A percentile compares a stretch with the other conserved stretches of the same genome.
Conservation (phyloP, 148 eudicot genomes). For the Suaeda aralocaspica region DNA sequence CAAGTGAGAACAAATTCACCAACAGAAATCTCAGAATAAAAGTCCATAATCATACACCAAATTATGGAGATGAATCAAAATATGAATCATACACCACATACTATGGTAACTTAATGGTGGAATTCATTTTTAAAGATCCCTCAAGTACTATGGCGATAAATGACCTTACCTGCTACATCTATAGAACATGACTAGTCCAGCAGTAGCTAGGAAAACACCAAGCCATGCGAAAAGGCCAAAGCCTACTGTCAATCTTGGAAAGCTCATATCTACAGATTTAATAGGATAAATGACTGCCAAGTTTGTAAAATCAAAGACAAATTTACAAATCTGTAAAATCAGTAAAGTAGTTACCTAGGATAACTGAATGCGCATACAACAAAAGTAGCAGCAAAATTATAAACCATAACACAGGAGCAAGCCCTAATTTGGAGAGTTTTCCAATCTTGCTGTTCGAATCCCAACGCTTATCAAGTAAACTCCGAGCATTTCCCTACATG, state of each 20-base stretch:
- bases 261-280: slow-evolving; percentile 48
- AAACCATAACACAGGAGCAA: slow-evolving; percentile 83
- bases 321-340: not conserved
- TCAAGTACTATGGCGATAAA: not conserved
- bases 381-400: slow-evolving; percentile 63
- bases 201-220: slow-evolving; percentile 70
- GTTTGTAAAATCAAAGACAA: not conserved
- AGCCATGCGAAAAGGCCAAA: slow-evolving; percentile 83
- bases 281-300: slow-evolving; percentile 14
- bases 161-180: slow-evolving; percentile 81
- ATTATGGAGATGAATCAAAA: too few relatives aligned
- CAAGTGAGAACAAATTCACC: not conserved
- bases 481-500: slow-evolving; percentile 89
- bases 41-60: not conserved
- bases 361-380: slow-evolving; percentile 67
- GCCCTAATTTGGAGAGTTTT: slow-evolving; percentile 75
- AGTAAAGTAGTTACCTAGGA: slow-evolving; percentile 52
- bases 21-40: not conserved
- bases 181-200: slow-evolving; percentile 71
- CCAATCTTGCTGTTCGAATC: slow-evolving; percentile 73
- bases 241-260: slow-evolving; percentile 76
- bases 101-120: slow-evolving; percentile 1
- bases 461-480: slow-evolving; percentile 72
- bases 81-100: not conserved
- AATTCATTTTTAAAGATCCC: slow-evolving; percentile 1